Evolutionary conservation across 371 early-diverging fungal species (phyloP).

Genomic region (Mortierella sp.): DNA sequence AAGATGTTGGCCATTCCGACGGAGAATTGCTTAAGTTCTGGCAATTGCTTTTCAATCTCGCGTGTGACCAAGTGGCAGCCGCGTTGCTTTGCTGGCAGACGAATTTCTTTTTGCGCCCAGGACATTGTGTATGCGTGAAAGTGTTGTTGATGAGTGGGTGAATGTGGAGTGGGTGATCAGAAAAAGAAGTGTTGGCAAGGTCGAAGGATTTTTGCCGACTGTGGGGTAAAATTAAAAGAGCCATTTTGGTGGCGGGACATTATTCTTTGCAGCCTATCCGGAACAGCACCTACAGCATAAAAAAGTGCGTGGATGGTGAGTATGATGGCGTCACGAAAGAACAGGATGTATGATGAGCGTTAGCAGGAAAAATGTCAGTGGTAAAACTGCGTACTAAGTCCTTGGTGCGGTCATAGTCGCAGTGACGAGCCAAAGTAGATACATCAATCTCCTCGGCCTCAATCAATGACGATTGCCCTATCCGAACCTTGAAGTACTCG

Average conservation of each 20-base stretch:
- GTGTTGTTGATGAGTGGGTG: neutral
- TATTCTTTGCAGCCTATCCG: neutral
- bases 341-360: too few species aligned
- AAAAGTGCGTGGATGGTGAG: neutral
- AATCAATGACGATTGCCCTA: slow-evolving; percentile 17
- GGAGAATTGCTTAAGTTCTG: slow-evolving; percentile 75
- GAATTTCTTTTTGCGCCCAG: slow-evolving; percentile 76
- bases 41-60: slow-evolving; percentile 75
- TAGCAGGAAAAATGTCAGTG: neutral
- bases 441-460: slow-evolving; percentile 22
- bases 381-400: slow-evolving; percentile 27
- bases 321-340: neutral
- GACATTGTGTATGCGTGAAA: slow-evolving; percentile 57
- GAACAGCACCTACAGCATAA: neutral
- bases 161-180: slow-evolving; percentile 1
- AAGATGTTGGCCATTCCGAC: slow-evolving; percentile 93
- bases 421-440: slow-evolving; percentile 14
- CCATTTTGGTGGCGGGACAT: neutral
- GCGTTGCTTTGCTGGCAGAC: slow-evolving; percentile 70
- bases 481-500: slow-evolving; percentile 38
- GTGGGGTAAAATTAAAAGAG: neutral
- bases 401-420: slow-evolving; percentile 43
- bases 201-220: neutral
- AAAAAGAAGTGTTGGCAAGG: neutral
- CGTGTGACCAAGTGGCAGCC: slow-evolving; percentile 89